These are phyloP conservation scores for Thielaviopsis populi DNA, from an alignment of 2,329 filamentous ascomycete species.

Conservation along the genomic window DNA sequence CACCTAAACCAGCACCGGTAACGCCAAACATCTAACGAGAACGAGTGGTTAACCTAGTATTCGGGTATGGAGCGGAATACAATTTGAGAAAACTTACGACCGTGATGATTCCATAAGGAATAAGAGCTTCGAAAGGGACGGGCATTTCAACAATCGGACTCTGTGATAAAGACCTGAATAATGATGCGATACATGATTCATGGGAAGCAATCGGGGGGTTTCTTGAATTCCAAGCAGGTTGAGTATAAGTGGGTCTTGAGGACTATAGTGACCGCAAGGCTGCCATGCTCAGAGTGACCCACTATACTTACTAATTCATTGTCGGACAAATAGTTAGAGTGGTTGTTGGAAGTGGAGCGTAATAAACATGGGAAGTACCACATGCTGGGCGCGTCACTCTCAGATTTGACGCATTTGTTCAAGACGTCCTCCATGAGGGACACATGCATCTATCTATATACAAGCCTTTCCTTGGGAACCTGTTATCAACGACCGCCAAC, in stretches of 20 bases:
- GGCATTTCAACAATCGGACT: slow-evolving; percentile 33
- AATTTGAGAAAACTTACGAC: slow-evolving; percentile 31
- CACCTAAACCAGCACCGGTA: slow-evolving; percentile 42
- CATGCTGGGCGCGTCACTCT: no score
- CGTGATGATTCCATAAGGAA: slow-evolving; percentile 51
- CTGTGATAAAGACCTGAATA: not conserved
- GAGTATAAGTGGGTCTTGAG: not conserved
- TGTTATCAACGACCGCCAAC: not conserved
- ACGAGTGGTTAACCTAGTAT: slow-evolving; percentile 20
- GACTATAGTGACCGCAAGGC: not conserved
- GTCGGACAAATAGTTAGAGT: no score
- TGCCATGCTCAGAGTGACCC: not conserved
- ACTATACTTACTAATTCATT: not conserved
- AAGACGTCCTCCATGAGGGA: not conserved
- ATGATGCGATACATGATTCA: not conserved
- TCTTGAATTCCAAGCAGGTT: not conserved
- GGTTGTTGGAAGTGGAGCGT: no score
- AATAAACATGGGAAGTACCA: no score
- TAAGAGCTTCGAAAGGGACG: slow-evolving; percentile 47
- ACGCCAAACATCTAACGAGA: slow-evolving; percentile 46
- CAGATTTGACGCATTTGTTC: not conserved
- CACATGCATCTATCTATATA: not conserved
- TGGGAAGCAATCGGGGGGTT: not conserved
- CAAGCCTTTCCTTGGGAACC: no score
- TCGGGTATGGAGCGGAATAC: slow-evolving; percentile 6